Conservation (phyloP, 495 filamentous ascomycete species). For the Annulohypoxylon stygium region DNA sequence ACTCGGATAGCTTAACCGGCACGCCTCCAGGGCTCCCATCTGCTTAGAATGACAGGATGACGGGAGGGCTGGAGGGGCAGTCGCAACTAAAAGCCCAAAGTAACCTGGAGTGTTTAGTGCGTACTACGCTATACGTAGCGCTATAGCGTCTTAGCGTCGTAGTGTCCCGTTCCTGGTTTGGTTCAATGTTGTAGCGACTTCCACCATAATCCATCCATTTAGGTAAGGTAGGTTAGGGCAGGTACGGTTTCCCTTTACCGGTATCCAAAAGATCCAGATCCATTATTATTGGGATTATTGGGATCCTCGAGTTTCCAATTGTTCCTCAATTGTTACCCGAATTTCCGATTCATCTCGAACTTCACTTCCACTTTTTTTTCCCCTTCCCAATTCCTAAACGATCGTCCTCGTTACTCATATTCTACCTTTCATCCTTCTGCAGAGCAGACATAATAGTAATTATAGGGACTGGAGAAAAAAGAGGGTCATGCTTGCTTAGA, state of each 20-base stretch:
- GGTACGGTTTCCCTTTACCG: slow-evolving; percentile 11
- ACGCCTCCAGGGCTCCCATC: slow-evolving; percentile 19
- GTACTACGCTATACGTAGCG: no score
- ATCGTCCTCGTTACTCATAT: slow-evolving; percentile 21
- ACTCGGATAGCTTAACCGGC: slow-evolving; percentile 29
- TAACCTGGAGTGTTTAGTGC: neutral
- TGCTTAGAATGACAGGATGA: neutral
- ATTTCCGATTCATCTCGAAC: slow-evolving; percentile 32
- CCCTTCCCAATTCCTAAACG: slow-evolving; percentile 25
- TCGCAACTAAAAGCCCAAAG: slow-evolving; percentile 1
- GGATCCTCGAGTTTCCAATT: slow-evolving; percentile 32
- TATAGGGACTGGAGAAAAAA: slow-evolving; percentile 24
- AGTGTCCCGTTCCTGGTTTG: neutral
- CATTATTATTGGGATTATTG: slow-evolving; percentile 22
- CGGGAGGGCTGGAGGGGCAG: slow-evolving; percentile 1
- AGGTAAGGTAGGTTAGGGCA: slow-evolving; percentile 23
- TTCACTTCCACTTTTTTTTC: slow-evolving; percentile 34
- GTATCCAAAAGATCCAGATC: neutral
- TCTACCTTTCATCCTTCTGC: slow-evolving; percentile 37
- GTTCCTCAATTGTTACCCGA: slow-evolving; percentile 14
- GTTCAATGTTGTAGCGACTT: neutral
- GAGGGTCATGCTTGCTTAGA: slow-evolving; percentile 18
- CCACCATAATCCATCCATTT: neutral
- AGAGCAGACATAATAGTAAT: slow-evolving; percentile 42
- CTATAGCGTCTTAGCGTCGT: no score